Conservation (phyloP, 345 rosid genomes). For the Stellera chamaejasme region DNA sequence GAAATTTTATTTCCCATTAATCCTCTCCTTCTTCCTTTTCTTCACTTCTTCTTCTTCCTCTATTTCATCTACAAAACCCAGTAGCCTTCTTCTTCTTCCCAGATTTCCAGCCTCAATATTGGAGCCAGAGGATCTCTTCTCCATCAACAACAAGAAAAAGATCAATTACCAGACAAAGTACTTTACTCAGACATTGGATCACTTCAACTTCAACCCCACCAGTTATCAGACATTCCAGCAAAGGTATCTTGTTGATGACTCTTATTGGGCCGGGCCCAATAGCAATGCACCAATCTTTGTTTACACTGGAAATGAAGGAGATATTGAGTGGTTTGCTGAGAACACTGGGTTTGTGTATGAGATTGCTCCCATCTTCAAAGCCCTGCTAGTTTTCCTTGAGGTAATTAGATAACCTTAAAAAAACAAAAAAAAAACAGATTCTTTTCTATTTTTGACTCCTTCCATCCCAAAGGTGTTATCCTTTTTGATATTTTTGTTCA, state of each 20-base stretch:
- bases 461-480: too few relatives aligned
- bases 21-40: too few relatives aligned
- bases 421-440: background rate
- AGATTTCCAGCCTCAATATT: too few relatives aligned
- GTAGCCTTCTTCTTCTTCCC: too few relatives aligned
- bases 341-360: slow-evolving; percentile 56
- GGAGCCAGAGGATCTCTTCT: too few relatives aligned
- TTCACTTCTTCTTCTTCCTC: too few relatives aligned
- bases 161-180: slow-evolving; percentile 23
- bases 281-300: slow-evolving; percentile 46
- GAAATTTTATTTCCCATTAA: too few relatives aligned
- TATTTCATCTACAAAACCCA: too few relatives aligned
- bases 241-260: slow-evolving; percentile 36
- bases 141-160: too few relatives aligned
- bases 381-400: slow-evolving; percentile 59
- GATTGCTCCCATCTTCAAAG: slow-evolving; percentile 39
- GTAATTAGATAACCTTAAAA: slow-evolving; percentile 16
- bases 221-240: slow-evolving; percentile 52
- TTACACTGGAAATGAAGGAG: slow-evolving; percentile 58
- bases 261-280: slow-evolving; percentile 38
- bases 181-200: slow-evolving; percentile 56
- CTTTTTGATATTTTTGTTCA: too few relatives aligned
- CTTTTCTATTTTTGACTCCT: background rate
- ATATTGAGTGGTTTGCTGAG: slow-evolving; percentile 54
- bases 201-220: slow-evolving; percentile 40